phyloP scores from a whole-genome alignment of 2,329 filamentous ascomycete genomes.

The Esteya vermicola region DNA sequence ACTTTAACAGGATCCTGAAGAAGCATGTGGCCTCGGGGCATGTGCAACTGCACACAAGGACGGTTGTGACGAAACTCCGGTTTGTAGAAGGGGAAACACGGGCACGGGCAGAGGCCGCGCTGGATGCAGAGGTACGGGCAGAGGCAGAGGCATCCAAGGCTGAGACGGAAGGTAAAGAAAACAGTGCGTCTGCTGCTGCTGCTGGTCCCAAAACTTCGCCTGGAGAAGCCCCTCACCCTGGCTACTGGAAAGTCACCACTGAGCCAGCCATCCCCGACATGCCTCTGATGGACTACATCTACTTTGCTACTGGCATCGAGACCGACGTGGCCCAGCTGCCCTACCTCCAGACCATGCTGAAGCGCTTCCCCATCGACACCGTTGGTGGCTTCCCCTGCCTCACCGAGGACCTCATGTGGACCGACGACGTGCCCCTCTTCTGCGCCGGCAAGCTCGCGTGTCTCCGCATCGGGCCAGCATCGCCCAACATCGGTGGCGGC shows the following conservation, averaged over 20 bases:
- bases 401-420: slow-evolving; percentile 66
- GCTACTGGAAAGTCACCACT: slow-evolving; percentile 30
- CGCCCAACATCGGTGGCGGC: slow-evolving; percentile 9
- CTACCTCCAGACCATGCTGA: slow-evolving; percentile 43
- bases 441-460: slow-evolving; percentile 10
- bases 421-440: slow-evolving; percentile 45
- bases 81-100: background rate
- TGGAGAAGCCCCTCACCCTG: too few species aligned
- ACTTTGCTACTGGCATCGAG: slow-evolving; percentile 61
- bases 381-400: slow-evolving; percentile 57
- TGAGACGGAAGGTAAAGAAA: too few species aligned
- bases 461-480: slow-evolving; percentile 9
- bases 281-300: slow-evolving; percentile 52
- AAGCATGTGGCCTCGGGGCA: slow-evolving; percentile 36
- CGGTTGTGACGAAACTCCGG: slow-evolving; percentile 36
- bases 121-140: too few species aligned
- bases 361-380: slow-evolving; percentile 44
- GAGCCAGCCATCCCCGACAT: slow-evolving; percentile 35
- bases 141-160: too few species aligned
- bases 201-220: too few species aligned
- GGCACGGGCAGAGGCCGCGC: background rate
- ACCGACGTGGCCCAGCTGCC: slow-evolving; percentile 47
- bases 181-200: too few species aligned
- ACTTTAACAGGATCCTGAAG: slow-evolving; percentile 53
- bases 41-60: slow-evolving; percentile 43